Base-by-base conservation (phyloP, 306 rosid species). In the Aeschynomene evenia region DNA sequence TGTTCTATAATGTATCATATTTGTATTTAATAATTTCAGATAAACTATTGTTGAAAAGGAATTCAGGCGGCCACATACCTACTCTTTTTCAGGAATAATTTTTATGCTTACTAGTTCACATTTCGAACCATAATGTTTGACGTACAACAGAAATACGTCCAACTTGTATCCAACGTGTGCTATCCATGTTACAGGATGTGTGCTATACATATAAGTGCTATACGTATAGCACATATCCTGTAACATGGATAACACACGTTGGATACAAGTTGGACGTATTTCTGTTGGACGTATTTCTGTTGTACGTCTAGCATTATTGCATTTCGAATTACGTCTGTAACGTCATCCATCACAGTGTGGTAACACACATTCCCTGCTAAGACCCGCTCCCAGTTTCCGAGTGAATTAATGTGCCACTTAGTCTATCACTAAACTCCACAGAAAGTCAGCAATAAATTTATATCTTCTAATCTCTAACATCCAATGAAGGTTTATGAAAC, bases 381-480 rank as follows among this genome's bases (percentile, higher is more conserved):
- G 12, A 39, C 45, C 21, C 6, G 59, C 65, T 59, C 36, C 15
- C 64, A 37, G 34, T 14, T 64, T 50, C 43, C 26, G 43, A 28
- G 68, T 19, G 50, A 72, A 66, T 24, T 48, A 24, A 43, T 28
- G 21, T 36, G 68, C 51, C 23, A 36, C 14, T 55, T 40, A 54
- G 16, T 31, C 26, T 34, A 24, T 33, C 34, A 24, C n/a, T 64
- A 65, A 52, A 51, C 18, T 33, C 24, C 19, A 64, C 11, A 64
- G 63, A n/a, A n/a, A n/a, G n/a, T n/a, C n/a, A 4, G 1, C 68
- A 28, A 55, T 20, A 49, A 36, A 66, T 40, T 11, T 2, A 19
- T 59, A 18, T 11, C 37, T 29, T 51, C 45, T 28, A n/a, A 54
- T 51, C 64, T 49, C 31, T 18, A 66, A 66, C 58, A 65, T 51